These are phyloP conservation scores for Galerina marginata DNA, from an alignment of 768 basidiomycete species.

Conservation along the genomic window DNA sequence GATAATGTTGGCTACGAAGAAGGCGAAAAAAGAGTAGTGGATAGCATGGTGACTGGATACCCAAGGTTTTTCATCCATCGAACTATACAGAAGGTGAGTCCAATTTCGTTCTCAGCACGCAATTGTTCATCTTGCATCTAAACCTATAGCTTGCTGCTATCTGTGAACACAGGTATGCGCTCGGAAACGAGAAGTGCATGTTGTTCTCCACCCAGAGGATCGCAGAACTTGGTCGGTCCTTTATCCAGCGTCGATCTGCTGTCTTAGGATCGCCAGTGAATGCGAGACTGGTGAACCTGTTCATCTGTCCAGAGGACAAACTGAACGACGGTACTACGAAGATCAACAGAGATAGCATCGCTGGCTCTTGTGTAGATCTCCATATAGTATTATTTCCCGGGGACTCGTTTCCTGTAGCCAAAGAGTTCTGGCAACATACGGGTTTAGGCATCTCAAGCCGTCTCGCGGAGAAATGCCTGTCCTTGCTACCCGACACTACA, in stretches of 20 bases:
- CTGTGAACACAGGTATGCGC: constrained; percentile 80
- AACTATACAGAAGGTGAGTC: constrained; percentile 79
- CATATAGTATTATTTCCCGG: constrained; percentile 83
- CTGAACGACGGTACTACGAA: constrained; percentile 32
- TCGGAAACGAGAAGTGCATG: constrained; percentile 73
- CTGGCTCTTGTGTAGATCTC: constrained; percentile 57
- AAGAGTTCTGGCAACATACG: constrained; percentile 96
- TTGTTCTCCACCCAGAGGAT: constrained; percentile 76
- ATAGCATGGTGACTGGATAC: constrained; percentile 87
- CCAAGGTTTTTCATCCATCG: constrained; percentile 94
- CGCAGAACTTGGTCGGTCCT: constrained; percentile 78
- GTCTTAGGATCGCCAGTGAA: constrained; percentile 47
- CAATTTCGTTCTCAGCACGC: not conserved
- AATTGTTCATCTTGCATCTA: not conserved
- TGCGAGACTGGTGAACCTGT: constrained; percentile 69
- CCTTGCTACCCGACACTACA: constrained; percentile 61
- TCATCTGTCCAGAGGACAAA: constrained; percentile 67
- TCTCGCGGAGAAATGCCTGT: constrained; percentile 81
- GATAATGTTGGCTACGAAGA: constrained; percentile 94
- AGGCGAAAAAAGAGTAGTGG: constrained; percentile 78
- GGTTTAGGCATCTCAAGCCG: constrained; percentile 91
- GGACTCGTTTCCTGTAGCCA: constrained; percentile 67
- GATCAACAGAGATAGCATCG: constrained; percentile 30
- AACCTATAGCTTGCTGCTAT: constrained; percentile 69
- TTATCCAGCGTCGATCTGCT: constrained; percentile 60